Conservation (phyloP, 139 green algal genomes). For the Penium margaritaceum region DNA sequence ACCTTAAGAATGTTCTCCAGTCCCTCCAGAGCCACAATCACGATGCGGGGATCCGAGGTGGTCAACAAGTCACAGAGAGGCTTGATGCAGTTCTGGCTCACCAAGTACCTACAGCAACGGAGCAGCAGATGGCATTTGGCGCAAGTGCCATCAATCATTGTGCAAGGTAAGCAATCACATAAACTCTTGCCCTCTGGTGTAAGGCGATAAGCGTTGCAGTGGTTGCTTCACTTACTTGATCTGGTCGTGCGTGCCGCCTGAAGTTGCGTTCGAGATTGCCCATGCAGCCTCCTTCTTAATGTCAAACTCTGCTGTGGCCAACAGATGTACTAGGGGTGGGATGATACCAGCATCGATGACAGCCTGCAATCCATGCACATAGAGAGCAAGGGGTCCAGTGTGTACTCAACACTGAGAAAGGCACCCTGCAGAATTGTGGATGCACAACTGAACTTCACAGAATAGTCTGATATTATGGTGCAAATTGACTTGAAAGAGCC, state of each 20-base stretch:
- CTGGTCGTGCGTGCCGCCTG: conserved; percentile 74
- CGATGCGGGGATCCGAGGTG: conserved; percentile 80
- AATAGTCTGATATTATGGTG: background rate
- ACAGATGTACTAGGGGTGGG: conserved; percentile 77
- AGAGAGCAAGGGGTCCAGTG: background rate
- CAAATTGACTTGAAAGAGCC: background rate
- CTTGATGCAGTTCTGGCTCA: conserved; percentile 78
- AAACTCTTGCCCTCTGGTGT: too few species aligned
- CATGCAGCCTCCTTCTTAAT: conserved; percentile 99
- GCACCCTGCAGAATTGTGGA: background rate
- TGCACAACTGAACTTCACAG: background rate
- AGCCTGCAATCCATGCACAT: conserved; percentile 24
- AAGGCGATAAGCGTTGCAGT: background rate
- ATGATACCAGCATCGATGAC: conserved; percentile 86
- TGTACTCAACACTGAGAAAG: background rate
- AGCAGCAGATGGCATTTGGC: too few species aligned
- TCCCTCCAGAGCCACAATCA: conserved; percentile 95
- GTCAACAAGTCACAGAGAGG: conserved; percentile 92
- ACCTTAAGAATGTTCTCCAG: conserved; percentile 99
- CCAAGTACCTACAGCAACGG: conserved; percentile 72
- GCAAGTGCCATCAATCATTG: too few species aligned
- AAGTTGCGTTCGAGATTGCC: conserved; percentile 97
- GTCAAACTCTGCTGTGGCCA: conserved; percentile 91
- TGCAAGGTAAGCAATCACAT: too few species aligned
- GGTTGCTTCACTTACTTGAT: conserved; percentile 43